Conservation (phyloP, 1,139 yeast species). For the Lodderomyces orthopsilosis region DNA sequence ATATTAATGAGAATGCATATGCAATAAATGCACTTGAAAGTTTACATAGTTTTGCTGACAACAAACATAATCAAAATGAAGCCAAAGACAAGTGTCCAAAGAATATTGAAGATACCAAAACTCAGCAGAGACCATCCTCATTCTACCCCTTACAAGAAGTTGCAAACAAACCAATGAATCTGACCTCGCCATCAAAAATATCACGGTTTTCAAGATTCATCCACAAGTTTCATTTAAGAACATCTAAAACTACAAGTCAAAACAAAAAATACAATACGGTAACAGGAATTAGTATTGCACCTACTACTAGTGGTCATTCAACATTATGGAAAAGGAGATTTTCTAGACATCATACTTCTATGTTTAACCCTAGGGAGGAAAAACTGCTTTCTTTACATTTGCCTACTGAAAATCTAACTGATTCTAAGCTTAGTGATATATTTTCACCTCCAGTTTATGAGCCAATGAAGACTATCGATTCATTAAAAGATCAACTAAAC, state of each 20-base stretch:
- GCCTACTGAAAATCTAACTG: background rate
- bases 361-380: background rate
- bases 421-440: constrained; percentile 3
- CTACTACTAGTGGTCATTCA: background rate
- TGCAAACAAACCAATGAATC: background rate
- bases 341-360: constrained; percentile 1
- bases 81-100: background rate
- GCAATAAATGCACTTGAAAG: background rate
- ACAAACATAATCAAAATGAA: background rate
- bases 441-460: constrained; percentile 9
- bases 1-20: background rate
- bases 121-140: background rate
- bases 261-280: background rate
- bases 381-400: constrained; percentile 5
- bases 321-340: constrained; percentile 1
- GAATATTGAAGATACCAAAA: background rate
- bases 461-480: constrained; percentile 12
- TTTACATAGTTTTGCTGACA: background rate
- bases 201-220: background rate
- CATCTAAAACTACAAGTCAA: background rate
- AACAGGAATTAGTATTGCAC: background rate
- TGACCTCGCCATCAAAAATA: background rate
- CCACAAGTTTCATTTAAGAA: constrained; percentile 2
- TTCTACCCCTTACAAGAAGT: background rate
- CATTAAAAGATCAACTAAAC: constrained; percentile 2